These are phyloP conservation scores for Penicillium malachiteum DNA, from an alignment of 495 filamentous ascomycete species.

Conservation along the genomic window DNA sequence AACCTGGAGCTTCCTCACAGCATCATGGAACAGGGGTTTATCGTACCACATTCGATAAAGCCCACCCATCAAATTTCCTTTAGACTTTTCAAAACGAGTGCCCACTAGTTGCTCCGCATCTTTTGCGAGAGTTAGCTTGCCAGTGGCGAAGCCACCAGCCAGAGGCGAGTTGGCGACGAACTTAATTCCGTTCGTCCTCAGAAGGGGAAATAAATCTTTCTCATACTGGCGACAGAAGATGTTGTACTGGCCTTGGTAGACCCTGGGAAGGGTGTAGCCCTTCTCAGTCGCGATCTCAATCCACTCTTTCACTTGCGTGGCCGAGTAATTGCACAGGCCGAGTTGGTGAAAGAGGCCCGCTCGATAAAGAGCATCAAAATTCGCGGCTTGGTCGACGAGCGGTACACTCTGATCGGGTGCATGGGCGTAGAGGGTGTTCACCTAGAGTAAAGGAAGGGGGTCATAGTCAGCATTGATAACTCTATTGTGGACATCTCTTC, in stretches of 20 bases:
- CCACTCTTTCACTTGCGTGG: too few relatives aligned
- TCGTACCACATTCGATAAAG: too few relatives aligned
- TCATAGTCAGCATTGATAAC: too few relatives aligned
- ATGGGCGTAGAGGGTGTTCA: slow-evolving; percentile 16
- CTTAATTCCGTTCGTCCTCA: slow-evolving; percentile 44
- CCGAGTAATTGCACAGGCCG: too few relatives aligned
- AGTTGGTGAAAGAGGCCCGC: slow-evolving; percentile 1
- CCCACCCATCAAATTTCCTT: too few relatives aligned
- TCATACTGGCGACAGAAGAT: slow-evolving; percentile 43
- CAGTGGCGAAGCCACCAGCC: slow-evolving; percentile 42
- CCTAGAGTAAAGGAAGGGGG: too few relatives aligned
- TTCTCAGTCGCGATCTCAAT: slow-evolving; percentile 16
- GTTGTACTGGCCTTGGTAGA: slow-evolving; percentile 56
- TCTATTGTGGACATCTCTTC: too few relatives aligned
- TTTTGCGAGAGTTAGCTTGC: too few relatives aligned
- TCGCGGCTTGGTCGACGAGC: slow-evolving; percentile 14
- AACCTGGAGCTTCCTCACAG: too few relatives aligned
- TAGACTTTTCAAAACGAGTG: too few relatives aligned
- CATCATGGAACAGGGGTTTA: too few relatives aligned
- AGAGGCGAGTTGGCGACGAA: slow-evolving; percentile 51
- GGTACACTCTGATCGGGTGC: slow-evolving; percentile 13
- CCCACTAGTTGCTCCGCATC: too few relatives aligned
- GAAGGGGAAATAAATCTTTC: slow-evolving; percentile 41
- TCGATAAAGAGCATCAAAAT: slow-evolving; percentile 14
- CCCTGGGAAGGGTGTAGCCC: slow-evolving; percentile 40